Conservation (phyloP, 257 asterid genomes). For the Nemophila menziesii region DNA sequence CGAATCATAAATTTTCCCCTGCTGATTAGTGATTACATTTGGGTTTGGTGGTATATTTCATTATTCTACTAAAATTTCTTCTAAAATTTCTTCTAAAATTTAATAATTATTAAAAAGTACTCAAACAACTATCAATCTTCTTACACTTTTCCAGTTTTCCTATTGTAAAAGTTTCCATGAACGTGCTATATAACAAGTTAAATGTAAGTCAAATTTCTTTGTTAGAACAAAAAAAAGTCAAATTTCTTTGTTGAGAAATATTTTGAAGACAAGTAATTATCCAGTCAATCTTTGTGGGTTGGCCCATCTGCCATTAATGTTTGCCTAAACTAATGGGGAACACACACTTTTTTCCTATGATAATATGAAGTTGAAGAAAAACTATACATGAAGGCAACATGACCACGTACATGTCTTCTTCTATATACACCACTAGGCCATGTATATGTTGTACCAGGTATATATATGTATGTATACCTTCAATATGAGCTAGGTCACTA, state of each 20-base stretch:
- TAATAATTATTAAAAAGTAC: too few relatives aligned
- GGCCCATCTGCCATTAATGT: background rate
- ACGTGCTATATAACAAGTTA: too few relatives aligned
- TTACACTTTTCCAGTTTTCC: too few relatives aligned
- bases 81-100: too few relatives aligned
- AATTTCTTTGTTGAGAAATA: background rate
- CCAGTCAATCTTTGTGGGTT: background rate
- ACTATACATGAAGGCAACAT: background rate
- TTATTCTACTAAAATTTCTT: too few relatives aligned
- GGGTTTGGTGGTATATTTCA: too few relatives aligned
- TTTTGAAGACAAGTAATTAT: background rate
- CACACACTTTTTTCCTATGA: background rate
- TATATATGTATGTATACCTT: background rate
- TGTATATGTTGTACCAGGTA: background rate
- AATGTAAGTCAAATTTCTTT: too few relatives aligned
- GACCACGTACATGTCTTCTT: background rate
- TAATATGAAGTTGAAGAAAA: background rate
- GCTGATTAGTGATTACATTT: too few relatives aligned
- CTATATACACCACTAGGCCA: background rate
- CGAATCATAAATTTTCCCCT: too few relatives aligned
- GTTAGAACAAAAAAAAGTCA: background rate
- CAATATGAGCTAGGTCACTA: background rate
- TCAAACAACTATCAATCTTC: too few relatives aligned
- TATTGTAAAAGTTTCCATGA: too few relatives aligned
- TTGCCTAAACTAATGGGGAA: background rate